phyloP scores from a whole-genome alignment of 768 basidiomycete species.

The Serendipita sp. region DNA sequence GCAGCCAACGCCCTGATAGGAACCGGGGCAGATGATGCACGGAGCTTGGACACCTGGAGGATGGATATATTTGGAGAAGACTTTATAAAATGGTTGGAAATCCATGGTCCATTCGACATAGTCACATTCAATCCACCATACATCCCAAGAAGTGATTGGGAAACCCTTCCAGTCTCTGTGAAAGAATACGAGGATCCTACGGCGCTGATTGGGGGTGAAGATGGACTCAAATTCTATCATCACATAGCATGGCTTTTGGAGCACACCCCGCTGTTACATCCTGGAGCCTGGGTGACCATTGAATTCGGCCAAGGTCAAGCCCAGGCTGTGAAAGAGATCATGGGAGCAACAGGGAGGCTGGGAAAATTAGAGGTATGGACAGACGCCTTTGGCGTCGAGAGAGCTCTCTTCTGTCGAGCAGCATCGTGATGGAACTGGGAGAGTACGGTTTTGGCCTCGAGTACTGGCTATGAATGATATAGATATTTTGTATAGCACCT shows the following conservation, averaged over 20 bases:
- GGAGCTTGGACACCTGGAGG: conserved; percentile 8
- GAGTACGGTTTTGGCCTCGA: too few relatives aligned
- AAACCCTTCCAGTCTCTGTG: conserved; percentile 50
- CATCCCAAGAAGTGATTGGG: conserved; percentile 52
- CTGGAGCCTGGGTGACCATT: conserved; percentile 46
- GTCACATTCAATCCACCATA: conserved; percentile 82
- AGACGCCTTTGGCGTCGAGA: conserved; percentile 64
- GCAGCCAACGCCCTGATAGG: conserved; percentile 10
- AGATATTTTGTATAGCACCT: not conserved
- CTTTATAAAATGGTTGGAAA: conserved; percentile 1
- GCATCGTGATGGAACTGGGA: not conserved
- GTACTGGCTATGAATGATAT: not conserved
- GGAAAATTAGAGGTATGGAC: conserved; percentile 48
- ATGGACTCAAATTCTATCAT: conserved; percentile 55
- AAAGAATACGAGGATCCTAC: conserved; percentile 60
- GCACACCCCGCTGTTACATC: conserved; percentile 33
- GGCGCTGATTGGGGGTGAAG: conserved; percentile 50
- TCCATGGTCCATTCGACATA: conserved; percentile 42
- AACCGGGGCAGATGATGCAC: conserved; percentile 20
- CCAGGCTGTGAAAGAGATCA: conserved; percentile 38
- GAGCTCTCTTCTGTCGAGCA: conserved; percentile 35
- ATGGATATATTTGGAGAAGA: conserved; percentile 14
- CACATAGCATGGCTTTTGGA: conserved; percentile 49
- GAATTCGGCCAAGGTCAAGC: conserved; percentile 73
- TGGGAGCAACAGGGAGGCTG: conserved; percentile 33